A percentile compares a stretch with the other conserved stretches of the same genome.
These are phyloP conservation scores for Adenanthera pavonina DNA, from an alignment of 306 rosid species.

Conservation along the genomic window DNA sequence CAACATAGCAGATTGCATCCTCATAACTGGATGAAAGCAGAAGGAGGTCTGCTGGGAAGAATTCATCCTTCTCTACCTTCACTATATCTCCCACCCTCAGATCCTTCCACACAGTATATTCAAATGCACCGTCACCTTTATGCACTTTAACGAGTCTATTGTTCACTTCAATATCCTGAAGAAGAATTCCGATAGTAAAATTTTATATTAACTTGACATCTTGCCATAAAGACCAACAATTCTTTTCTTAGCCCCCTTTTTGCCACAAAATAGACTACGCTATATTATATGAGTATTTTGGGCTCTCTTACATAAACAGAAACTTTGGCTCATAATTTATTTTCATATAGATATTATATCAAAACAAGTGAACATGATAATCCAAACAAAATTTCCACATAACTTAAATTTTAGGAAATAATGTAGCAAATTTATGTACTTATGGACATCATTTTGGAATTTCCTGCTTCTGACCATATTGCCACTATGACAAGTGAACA, in stretches of 20 bases:
- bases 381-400: conserved; percentile 16
- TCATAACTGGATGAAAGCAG: conserved; percentile 90
- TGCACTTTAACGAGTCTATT: conserved; percentile 77
- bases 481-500: conserved; percentile 19
- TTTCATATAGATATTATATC: conserved; percentile 15
- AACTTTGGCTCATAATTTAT: conserved; percentile 4
- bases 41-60: conserved; percentile 91
- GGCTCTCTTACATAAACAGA: not conserved
- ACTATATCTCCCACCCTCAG: conserved; percentile 89
- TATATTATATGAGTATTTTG: conserved; percentile 5
- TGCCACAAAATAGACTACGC: not conserved
- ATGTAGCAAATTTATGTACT: conserved; percentile 5
- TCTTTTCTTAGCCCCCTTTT: not conserved
- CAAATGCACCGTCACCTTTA: conserved; percentile 63
- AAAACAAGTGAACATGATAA: not conserved
- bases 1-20: conserved; percentile 92
- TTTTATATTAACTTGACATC: conserved; percentile 25
- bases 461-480: not conserved
- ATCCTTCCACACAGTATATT: conserved; percentile 75
- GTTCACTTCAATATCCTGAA: conserved; percentile 85
- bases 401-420: conserved; percentile 4
- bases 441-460: conserved; percentile 13
- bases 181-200: conserved; percentile 29
- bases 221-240: not conserved
- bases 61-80: conserved; percentile 80